Evolutionary conservation across 2,329 filamentous ascomycete species (phyloP).

Genomic region (Sordariomycetes sp.): DNA sequence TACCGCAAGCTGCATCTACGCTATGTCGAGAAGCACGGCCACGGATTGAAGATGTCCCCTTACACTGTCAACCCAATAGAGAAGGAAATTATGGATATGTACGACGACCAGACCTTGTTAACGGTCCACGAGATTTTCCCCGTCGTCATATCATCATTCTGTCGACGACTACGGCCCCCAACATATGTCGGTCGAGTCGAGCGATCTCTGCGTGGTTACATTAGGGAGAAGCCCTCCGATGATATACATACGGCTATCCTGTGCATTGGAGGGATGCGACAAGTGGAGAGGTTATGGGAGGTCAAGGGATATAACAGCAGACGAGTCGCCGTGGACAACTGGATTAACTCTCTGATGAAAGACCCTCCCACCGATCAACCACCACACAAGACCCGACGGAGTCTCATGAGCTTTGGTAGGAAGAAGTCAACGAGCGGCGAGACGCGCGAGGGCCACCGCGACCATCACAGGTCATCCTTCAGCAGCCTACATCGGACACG

Average conservation of each 20-base stretch:
- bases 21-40: conserved; percentile 43
- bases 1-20: conserved; percentile 51
- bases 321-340: conserved; percentile 48
- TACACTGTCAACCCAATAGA: conserved; percentile 57
- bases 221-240: conserved; percentile 52
- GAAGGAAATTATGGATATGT: conserved; percentile 51
- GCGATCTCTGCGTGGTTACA: conserved; percentile 52
- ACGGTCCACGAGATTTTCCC: conserved; percentile 58
- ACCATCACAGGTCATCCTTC: conserved; percentile 8
- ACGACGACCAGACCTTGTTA: conserved; percentile 53
- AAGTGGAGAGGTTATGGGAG: conserved; percentile 57
- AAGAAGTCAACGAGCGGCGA: conserved; percentile 42
- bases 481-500: conserved; percentile 15
- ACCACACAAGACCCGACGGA: conserved; percentile 38
- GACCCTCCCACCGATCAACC: conserved; percentile 25
- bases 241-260: conserved; percentile 53
- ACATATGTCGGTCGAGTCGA: conserved; percentile 57
- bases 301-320: conserved; percentile 56
- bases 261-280: conserved; percentile 50
- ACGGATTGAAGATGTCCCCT: conserved; percentile 40
- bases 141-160: conserved; percentile 55
- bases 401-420: conserved; percentile 43
- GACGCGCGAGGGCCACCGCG: conserved; percentile 2
- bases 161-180: conserved; percentile 50
- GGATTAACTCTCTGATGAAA: conserved; percentile 44